phyloP scores from a whole-genome alignment of 805 yeast species.

The Lipomyces anomalus region DNA sequence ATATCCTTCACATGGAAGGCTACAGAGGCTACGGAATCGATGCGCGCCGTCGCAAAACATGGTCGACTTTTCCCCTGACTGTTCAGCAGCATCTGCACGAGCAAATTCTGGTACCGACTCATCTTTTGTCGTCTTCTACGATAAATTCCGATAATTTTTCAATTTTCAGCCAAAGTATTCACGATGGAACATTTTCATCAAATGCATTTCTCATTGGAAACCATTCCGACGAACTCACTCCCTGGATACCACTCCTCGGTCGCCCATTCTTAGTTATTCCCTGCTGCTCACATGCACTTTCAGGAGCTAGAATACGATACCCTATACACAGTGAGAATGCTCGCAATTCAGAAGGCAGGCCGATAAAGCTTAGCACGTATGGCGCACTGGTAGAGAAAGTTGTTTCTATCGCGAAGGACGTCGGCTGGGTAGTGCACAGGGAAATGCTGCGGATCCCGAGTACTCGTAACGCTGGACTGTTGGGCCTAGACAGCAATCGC shows the following conservation, averaged over 20 bases:
- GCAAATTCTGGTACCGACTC: conserved; percentile 81
- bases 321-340: conserved; percentile 27
- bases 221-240: conserved; percentile 90
- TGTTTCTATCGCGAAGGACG: conserved; percentile 54
- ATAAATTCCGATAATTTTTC: neutral
- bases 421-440: conserved; percentile 80
- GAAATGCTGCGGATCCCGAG: conserved; percentile 92
- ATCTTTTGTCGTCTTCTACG: conserved; percentile 3
- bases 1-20: conserved; percentile 73
- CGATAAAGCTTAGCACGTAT: conserved; percentile 46
- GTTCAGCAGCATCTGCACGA: conserved; percentile 58
- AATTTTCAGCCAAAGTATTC: conserved; percentile 1
- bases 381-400: conserved; percentile 84
- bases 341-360: conserved; percentile 24
- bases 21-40: conserved; percentile 79
- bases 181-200: conserved; percentile 42
- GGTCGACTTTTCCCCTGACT: conserved; percentile 68
- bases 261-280: conserved; percentile 85
- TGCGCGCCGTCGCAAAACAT: conserved; percentile 82
- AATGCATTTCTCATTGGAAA: conserved; percentile 85
- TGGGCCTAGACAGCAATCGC: conserved; percentile 50
- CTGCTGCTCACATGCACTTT: conserved; percentile 84
- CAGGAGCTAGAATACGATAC: conserved; percentile 69
- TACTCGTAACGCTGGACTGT: conserved; percentile 84
- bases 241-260: conserved; percentile 88